phyloP scores from a whole-genome alignment of 2,329 filamentous ascomycete species.

The Plenodomus tracheiphilus region DNA sequence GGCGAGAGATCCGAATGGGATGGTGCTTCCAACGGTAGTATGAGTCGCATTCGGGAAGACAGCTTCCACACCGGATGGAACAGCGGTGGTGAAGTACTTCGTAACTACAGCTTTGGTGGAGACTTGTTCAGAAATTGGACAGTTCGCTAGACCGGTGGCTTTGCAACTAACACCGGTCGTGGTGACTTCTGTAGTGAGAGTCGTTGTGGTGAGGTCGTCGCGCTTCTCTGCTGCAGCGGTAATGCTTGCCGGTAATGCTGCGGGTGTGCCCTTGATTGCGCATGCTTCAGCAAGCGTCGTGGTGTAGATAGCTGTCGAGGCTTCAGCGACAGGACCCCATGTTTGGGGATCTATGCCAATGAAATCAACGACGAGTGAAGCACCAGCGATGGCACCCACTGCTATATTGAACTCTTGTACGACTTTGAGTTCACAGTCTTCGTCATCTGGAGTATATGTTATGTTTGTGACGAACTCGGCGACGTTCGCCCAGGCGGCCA shows the following conservation, averaged over 20 bases:
- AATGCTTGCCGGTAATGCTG: background rate
- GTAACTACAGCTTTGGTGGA: constrained; percentile 46
- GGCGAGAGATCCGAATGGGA: constrained; percentile 50
- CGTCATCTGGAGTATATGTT: constrained; percentile 43
- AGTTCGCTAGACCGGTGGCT: constrained; percentile 51
- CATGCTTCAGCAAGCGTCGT: constrained; percentile 55
- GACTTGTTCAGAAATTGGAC: constrained; percentile 55
- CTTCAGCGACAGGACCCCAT: constrained; percentile 56
- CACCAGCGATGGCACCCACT: constrained; percentile 59
- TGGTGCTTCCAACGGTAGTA: constrained; percentile 35
- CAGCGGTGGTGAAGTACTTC: constrained; percentile 47
- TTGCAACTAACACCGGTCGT: constrained; percentile 53
- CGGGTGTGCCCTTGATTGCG: constrained; percentile 31
- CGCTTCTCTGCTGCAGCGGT: constrained; percentile 11
- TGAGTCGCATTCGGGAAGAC: constrained; percentile 48
- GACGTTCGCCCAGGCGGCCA: constrained; percentile 56
- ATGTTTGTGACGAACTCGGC: constrained; percentile 60
- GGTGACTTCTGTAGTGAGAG: constrained; percentile 46
- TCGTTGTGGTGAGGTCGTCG: constrained; percentile 46
- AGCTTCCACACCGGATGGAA: constrained; percentile 32
- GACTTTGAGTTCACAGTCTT: constrained; percentile 52
- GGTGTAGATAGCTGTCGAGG: constrained; percentile 56
- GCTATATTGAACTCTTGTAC: constrained; percentile 56
- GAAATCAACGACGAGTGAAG: constrained; percentile 50
- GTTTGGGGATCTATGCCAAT: constrained; percentile 30